A percentile compares a stretch with the other conserved stretches of the same genome.
Evolutionary conservation across 371 early-diverging fungal species (phyloP).

Genomic region (Conidiobolus incongruus): DNA sequence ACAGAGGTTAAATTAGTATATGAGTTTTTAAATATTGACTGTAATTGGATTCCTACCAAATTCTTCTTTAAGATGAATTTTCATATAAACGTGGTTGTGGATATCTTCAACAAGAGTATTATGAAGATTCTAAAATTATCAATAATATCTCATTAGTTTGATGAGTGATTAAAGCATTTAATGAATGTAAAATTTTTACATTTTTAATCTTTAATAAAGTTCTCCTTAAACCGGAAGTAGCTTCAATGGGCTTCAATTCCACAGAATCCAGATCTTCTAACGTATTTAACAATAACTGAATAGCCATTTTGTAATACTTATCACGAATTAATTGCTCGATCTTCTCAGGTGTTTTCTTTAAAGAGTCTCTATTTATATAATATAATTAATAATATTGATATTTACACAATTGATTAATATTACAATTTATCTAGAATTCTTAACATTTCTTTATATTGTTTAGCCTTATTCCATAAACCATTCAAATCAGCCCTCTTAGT

Average conservation of each 20-base stretch:
- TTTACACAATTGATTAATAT: background rate
- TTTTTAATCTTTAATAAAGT: slow-evolving; percentile 21
- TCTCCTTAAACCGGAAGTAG: slow-evolving; percentile 47
- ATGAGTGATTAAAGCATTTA: background rate
- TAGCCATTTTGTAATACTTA: slow-evolving; percentile 64
- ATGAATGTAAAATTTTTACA: background rate
- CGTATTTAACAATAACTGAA: slow-evolving; percentile 38
- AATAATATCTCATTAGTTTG: background rate
- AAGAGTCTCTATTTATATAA: slow-evolving; percentile 36
- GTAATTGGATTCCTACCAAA: slow-evolving; percentile 1
- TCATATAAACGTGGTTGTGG: slow-evolving; percentile 79
- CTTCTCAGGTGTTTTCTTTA: slow-evolving; percentile 53
- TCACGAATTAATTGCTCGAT: slow-evolving; percentile 42
- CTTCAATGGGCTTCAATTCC: slow-evolving; percentile 66
- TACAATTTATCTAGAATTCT: slow-evolving; percentile 8
- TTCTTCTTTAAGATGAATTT: slow-evolving; percentile 23
- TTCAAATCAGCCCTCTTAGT: slow-evolving; percentile 7
- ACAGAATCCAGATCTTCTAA: slow-evolving; percentile 37
- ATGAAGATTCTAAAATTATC: slow-evolving; percentile 24
- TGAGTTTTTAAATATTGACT: background rate
- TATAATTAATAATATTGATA: background rate
- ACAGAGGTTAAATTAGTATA: background rate
- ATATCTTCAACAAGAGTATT: slow-evolving; percentile 75
- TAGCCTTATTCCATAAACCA: slow-evolving; percentile 7
- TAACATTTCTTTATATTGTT: slow-evolving; percentile 9